Conservation (phyloP, 1,284 basidiomycete genomes). For the Cryptococcus sp. region DNA sequence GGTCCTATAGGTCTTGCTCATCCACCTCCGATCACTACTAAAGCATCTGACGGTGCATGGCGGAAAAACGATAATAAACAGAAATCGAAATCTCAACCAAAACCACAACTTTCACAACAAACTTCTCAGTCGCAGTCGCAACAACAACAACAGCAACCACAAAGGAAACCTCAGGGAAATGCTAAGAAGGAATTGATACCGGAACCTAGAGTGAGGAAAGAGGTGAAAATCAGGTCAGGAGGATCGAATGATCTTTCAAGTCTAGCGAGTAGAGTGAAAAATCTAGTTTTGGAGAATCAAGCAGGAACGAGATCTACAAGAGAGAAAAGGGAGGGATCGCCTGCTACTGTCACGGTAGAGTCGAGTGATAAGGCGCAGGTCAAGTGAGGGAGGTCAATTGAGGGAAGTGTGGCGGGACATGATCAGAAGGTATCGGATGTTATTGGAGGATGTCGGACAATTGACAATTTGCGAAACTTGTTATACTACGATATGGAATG, state of each 20-base stretch:
- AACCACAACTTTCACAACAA: background rate
- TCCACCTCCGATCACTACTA: constrained; percentile 20
- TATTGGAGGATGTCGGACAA: no score
- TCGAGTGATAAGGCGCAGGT: background rate
- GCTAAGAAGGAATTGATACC: background rate
- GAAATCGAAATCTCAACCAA: background rate
- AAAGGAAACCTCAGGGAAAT: background rate
- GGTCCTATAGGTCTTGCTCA: constrained; percentile 33
- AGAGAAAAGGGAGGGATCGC: background rate
- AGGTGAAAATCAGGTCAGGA: constrained; percentile 27
- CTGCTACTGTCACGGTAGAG: background rate
- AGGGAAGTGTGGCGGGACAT: no score
- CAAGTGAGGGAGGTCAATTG: background rate
- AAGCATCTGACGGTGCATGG: background rate
- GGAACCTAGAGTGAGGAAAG: constrained; percentile 24
- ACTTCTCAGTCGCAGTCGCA: background rate
- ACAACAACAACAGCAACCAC: background rate
- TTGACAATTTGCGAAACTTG: no score
- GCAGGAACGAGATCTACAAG: background rate
- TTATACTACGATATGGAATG: no score
- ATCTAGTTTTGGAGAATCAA: constrained; percentile 29
- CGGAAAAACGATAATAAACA: background rate
- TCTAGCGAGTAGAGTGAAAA: constrained; percentile 27
- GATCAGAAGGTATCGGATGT: no score
- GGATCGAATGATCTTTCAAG: constrained; percentile 22